phyloP scores from a whole-genome alignment of 2,329 filamentous ascomycete genomes.

The Tolypocladium capitatum region DNA sequence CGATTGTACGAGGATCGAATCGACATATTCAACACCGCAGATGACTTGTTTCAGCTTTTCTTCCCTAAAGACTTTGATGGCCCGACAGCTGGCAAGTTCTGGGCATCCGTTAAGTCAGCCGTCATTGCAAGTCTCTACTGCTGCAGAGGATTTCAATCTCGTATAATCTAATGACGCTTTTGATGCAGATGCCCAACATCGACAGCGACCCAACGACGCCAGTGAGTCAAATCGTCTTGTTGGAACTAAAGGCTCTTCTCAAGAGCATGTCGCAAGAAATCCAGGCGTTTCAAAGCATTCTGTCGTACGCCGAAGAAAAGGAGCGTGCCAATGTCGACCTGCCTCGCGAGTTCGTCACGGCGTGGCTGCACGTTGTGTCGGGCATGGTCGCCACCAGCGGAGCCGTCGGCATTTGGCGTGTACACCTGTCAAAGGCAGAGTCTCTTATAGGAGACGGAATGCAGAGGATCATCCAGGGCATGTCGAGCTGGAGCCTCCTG shows the following conservation, averaged over 20 bases:
- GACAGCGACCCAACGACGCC: conserved; percentile 3
- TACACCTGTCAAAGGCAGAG: conserved; percentile 17
- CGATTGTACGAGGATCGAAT: conserved; percentile 18
- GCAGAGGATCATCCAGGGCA: conserved; percentile 19
- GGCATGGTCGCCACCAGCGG: conserved; percentile 17
- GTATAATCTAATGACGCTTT: neutral
- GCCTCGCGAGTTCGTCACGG: conserved; percentile 22
- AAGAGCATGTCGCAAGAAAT: conserved; percentile 12
- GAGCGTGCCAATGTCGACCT: conserved; percentile 18
- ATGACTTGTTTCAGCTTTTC: conserved; percentile 28
- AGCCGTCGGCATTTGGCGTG: conserved; percentile 11
- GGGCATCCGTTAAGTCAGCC: conserved; percentile 25
- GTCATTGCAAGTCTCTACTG: conserved; percentile 12
- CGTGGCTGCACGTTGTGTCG: conserved; percentile 29
- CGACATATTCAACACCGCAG: conserved; percentile 27
- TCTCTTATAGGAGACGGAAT: conserved; percentile 21
- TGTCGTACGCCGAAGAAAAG: conserved; percentile 12
- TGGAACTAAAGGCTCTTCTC: conserved; percentile 6
- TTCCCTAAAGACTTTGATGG: conserved; percentile 22
- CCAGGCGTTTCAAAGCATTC: conserved; percentile 15
- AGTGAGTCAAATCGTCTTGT: neutral
- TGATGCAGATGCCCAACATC: conserved; percentile 4
- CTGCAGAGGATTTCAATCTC: neutral
- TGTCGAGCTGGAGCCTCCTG: conserved; percentile 19
- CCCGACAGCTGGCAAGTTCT: conserved; percentile 27